Evolutionary conservation across 139 green algal genomes (phyloP), one percentile per base, ranked within the genome.

Genomic region (Bryopsis sp.): DNA sequence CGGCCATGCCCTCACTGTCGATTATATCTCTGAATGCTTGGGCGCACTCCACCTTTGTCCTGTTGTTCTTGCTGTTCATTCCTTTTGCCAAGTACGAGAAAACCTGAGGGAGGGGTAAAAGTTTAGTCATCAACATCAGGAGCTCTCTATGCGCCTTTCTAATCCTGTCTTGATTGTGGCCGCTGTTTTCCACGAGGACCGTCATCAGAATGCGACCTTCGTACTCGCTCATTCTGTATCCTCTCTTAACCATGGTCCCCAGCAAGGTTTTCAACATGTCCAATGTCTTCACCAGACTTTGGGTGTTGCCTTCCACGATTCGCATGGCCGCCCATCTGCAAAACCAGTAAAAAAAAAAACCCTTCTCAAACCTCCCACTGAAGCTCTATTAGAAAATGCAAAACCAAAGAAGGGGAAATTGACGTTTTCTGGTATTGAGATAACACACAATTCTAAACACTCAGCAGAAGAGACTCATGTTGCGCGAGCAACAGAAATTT

Each of bases 151-250:
- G 79, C 63, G 79, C 73, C 2, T 67, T 63, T 67, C 74, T 79
- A 38, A 92, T 74, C 26, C 83, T 70, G 31, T 88, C 83, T 73
- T 89, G 81, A 66, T 92, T 93, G 82, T 96, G 90, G 0, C 94
- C 94, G 22, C 71, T 72, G 80, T 96, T 97, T 69, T 99, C 94
- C 36, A 96, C 83, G 57, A 99, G 43, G 19, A 77, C 87, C 11
- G 94, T 94, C 36, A 98, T 60, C 57, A 98, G 78, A n/a, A 89
- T 46, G 36, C 82, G 75, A 22, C 85, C 86, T 68, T 99, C 94
- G 39, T 87, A 84, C 15, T 98, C 92, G 19, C 72, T 87, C 32
- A 98, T 47, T 26, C 76, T 65, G 64, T 76, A 71, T 28, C 62
- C 70, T 31, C 28, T 39, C 2, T 74, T 67, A 1, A 67, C 64